Percentiles rank a stretch among this genome's conserved stretches.
Evolutionary conservation across 805 yeast species (phyloP).

Genomic region (Candida boleticola): DNA sequence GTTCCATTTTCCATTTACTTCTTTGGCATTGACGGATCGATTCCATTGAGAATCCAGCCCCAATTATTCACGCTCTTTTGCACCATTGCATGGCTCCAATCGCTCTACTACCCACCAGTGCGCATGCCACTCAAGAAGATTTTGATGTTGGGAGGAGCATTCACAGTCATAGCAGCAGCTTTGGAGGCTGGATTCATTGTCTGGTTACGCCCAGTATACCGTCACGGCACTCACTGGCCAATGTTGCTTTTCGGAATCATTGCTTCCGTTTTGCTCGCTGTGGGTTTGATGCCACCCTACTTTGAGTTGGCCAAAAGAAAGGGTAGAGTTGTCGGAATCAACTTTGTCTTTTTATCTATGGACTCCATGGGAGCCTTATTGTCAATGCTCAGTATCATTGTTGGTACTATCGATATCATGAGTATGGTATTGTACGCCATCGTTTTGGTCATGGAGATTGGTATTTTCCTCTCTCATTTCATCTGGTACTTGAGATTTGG

Average conservation of each 20-base stretch:
- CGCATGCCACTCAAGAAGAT: constrained; percentile 34
- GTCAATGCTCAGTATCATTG: constrained; percentile 56
- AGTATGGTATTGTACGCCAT: constrained; percentile 74
- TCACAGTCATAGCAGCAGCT: constrained; percentile 50
- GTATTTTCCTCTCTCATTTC: constrained; percentile 67
- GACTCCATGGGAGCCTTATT: constrained; percentile 81
- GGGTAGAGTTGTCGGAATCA: constrained; percentile 88
- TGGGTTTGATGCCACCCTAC: constrained; percentile 87
- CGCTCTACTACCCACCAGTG: constrained; percentile 69
- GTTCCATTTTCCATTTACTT: constrained; percentile 88
- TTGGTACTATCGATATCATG: constrained; percentile 69
- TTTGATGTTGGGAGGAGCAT: constrained; percentile 27
- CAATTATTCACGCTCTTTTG: constrained; percentile 75
- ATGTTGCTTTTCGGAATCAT: constrained; percentile 73
- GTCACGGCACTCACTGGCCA: constrained; percentile 67
- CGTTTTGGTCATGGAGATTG: constrained; percentile 73
- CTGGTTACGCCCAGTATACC: constrained; percentile 59
- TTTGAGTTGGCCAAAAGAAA: constrained; percentile 74
- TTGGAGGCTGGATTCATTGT: constrained; percentile 69
- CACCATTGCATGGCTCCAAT: constrained; percentile 61
- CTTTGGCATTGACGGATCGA: constrained; percentile 62
- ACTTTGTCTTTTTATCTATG: constrained; percentile 70
- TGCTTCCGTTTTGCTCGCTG: constrained; percentile 71
- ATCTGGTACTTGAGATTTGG: constrained; percentile 58
- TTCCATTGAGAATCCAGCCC: constrained; percentile 85